phyloP scores from a whole-genome alignment of 768 basidiomycete genomes.

The Lyophyllum decastes region DNA sequence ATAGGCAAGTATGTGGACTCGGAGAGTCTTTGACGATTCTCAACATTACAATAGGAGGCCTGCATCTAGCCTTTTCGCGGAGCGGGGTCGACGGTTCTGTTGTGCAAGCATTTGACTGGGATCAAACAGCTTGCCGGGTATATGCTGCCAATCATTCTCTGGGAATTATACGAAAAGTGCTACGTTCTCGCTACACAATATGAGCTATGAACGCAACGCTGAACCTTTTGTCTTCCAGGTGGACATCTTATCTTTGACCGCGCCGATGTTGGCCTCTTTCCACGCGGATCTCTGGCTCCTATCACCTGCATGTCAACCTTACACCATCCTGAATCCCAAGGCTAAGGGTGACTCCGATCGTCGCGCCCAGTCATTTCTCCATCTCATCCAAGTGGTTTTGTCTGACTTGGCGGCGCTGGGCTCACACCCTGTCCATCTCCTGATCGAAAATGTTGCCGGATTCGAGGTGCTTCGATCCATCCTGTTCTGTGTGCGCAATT shows the following conservation, averaged over 20 bases:
- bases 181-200: not conserved
- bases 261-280: conserved; percentile 43
- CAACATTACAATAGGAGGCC: conserved; percentile 52
- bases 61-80: conserved; percentile 65
- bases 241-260: conserved; percentile 63
- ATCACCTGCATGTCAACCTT: conserved; percentile 85
- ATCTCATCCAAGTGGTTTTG: conserved; percentile 63
- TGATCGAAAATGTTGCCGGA: conserved; percentile 83
- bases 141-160: conserved; percentile 63
- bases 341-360: conserved; percentile 75
- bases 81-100: conserved; percentile 49
- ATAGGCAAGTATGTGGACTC: conserved; percentile 51
- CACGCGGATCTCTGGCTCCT: conserved; percentile 72
- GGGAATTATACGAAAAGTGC: conserved; percentile 52
- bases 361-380: conserved; percentile 74
- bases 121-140: conserved; percentile 70
- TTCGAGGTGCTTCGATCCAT: conserved; percentile 61
- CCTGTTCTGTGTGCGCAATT: not conserved
- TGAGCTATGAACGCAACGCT: conserved; percentile 5
- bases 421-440: conserved; percentile 56
- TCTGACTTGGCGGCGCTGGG: conserved; percentile 50
- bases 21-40: not conserved
- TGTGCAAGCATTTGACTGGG: conserved; percentile 81
- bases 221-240: conserved; percentile 31
- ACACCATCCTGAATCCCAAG: conserved; percentile 74